phyloP scores from a whole-genome alignment of 192 early-diverging fungal species.

The Pilobolus umbonatus region DNA sequence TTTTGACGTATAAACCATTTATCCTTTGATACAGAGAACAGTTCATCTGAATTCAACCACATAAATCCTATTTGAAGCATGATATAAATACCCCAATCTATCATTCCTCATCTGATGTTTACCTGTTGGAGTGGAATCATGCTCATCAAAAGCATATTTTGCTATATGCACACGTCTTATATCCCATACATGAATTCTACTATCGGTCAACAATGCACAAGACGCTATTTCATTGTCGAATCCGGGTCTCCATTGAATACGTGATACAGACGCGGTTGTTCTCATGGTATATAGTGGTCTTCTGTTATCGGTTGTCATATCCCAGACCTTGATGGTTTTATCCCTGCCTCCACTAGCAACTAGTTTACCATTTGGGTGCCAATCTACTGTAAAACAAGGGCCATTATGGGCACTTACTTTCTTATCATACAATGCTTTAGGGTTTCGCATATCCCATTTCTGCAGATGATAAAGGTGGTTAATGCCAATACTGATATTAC shows the following conservation, averaged over 20 bases:
- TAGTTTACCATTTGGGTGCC: conserved; percentile 60
- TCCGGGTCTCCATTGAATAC: conserved; percentile 69
- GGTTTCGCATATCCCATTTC: conserved; percentile 78
- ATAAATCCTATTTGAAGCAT: conserved; percentile 46
- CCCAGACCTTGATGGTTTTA: conserved; percentile 75
- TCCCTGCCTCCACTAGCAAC: conserved; percentile 79
- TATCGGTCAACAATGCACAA: conserved; percentile 56
- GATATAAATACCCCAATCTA: background rate
- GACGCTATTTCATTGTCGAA: conserved; percentile 67
- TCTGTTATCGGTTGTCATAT: conserved; percentile 57
- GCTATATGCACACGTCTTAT: conserved; percentile 63
- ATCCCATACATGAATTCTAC: conserved; percentile 71
- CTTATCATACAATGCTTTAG: conserved; percentile 48
- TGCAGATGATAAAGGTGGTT: conserved; percentile 17
- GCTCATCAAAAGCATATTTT: conserved; percentile 60
- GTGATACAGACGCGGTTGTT: conserved; percentile 60
- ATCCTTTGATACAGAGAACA: conserved; percentile 78
- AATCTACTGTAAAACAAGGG: conserved; percentile 68
- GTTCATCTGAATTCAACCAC: conserved; percentile 54
- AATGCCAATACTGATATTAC: background rate
- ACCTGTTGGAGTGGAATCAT: conserved; percentile 68
- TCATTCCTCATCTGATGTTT: too few relatives aligned
- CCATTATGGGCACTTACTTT: conserved; percentile 71
- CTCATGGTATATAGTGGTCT: conserved; percentile 56
- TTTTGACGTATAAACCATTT: conserved; percentile 62